phyloP scores from a whole-genome alignment of 805 yeast species.

The Metschnikowia anglica region DNA sequence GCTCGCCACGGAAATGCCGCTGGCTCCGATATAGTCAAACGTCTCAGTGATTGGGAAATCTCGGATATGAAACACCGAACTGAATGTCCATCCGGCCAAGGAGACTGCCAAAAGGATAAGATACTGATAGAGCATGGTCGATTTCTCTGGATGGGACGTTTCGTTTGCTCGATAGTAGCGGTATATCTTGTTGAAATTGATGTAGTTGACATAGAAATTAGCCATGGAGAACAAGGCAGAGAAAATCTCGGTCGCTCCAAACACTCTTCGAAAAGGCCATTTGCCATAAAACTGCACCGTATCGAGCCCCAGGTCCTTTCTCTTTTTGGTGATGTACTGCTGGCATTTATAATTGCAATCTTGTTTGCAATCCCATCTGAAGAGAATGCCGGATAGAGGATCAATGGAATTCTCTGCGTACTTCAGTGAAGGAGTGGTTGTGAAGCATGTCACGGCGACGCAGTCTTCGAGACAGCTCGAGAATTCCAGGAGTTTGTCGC shows the following conservation, averaged over 20 bases:
- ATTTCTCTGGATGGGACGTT: constrained; percentile 17
- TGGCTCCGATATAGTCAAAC: constrained; percentile 44
- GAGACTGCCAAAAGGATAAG: constrained; percentile 28
- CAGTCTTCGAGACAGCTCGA: constrained; percentile 28
- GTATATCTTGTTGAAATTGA: constrained; percentile 28
- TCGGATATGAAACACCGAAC: constrained; percentile 39
- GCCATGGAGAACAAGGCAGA: constrained; percentile 37
- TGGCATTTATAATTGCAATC: constrained; percentile 43
- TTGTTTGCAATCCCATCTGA: constrained; percentile 36
- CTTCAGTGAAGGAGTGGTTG: constrained; percentile 16
- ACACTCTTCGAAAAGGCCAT: constrained; percentile 42
- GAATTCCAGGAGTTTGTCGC: constrained; percentile 35
- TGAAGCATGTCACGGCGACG: constrained; percentile 19
- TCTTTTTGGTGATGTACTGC: constrained; percentile 30
- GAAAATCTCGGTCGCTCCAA: constrained; percentile 38
- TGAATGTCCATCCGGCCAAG: constrained; percentile 38
- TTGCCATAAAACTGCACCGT: constrained; percentile 45
- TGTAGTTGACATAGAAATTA: constrained; percentile 36
- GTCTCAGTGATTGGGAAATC: constrained; percentile 40
- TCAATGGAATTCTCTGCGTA: constrained; percentile 15
- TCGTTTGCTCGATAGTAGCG: constrained; percentile 26
- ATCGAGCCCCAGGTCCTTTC: constrained; percentile 22
- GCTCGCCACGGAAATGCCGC: constrained; percentile 35
- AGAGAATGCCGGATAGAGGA: constrained; percentile 21
- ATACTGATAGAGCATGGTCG: constrained; percentile 33